Conservation (phyloP, 176 grass and related monocot species). For the Oryza brachyantha region DNA sequence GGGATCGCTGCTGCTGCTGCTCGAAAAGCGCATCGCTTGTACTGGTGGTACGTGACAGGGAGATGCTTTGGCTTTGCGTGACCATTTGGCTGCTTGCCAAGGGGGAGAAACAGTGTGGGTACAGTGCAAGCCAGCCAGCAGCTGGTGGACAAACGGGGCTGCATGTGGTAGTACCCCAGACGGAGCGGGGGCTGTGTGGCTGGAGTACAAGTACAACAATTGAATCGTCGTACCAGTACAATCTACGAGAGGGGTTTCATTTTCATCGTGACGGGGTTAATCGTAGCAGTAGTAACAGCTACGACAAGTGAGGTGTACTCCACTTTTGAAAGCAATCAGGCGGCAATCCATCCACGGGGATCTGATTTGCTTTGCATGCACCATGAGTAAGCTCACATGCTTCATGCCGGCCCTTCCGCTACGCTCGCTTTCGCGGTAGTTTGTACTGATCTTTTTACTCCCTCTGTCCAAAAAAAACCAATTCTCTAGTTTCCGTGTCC, state of each 20-base stretch:
- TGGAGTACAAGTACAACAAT: not conserved
- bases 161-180: not conserved
- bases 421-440: not conserved
- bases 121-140: not conserved
- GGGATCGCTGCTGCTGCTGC: not conserved
- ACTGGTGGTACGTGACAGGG: constrained; percentile 16
- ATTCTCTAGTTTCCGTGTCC: no score
- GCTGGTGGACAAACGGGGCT: not conserved
- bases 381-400: not conserved
- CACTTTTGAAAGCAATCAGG: constrained; percentile 34
- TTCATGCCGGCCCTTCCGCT: not conserved
- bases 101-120: not conserved
- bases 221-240: not conserved
- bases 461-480: no score
- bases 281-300: not conserved
- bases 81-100: not conserved
- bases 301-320: not conserved
- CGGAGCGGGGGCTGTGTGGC: not conserved
- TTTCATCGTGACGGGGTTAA: not conserved
- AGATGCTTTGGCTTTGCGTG: not conserved
- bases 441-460: not conserved
- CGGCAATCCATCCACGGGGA: constrained; percentile 16
- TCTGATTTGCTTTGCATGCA: not conserved
- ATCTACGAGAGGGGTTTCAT: not conserved
- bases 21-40: not conserved